These are phyloP conservation scores for Macrophomina phaseolina DNA, from an alignment of 2,329 filamentous ascomycete genomes.

Conservation along the genomic window DNA sequence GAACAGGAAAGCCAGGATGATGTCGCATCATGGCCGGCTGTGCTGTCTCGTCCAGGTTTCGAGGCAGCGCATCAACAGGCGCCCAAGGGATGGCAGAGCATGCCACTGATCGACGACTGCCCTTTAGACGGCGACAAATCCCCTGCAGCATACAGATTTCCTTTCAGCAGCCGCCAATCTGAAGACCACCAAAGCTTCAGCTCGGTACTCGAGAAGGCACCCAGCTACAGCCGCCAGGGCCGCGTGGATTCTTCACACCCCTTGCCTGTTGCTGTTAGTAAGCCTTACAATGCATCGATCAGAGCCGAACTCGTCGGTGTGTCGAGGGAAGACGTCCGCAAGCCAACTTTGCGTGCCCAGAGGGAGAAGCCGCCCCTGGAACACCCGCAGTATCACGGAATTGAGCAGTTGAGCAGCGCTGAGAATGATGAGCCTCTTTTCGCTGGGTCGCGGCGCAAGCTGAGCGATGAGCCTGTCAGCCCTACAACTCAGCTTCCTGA, in stretches of 20 bases:
- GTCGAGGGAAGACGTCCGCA: neutral
- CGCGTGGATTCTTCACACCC: neutral
- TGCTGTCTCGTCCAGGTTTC: too few species aligned
- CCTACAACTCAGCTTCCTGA: neutral
- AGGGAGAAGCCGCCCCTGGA: neutral
- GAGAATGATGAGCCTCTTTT: neutral
- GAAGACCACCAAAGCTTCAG: slow-evolving; percentile 15
- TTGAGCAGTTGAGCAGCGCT: neutral
- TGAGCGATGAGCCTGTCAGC: slow-evolving; percentile 1
- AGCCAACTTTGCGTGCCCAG: neutral
- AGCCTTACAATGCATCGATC: neutral
- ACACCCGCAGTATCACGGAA: neutral
- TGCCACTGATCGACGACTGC: neutral
- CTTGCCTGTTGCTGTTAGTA: neutral
- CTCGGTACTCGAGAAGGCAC: neutral
- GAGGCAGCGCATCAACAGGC: too few species aligned
- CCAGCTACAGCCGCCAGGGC: slow-evolving; percentile 1
- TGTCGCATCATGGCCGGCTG: too few species aligned
- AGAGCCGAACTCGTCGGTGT: slow-evolving; percentile 2
- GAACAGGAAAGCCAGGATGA: too few species aligned
- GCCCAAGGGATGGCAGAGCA: too few species aligned
- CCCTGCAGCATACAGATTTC: neutral
- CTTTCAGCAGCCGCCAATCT: neutral
- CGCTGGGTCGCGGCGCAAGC: neutral
- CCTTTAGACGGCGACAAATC: neutral